Conservation (phyloP, 345 rosid genomes). For the Syzygium aqueum region DNA sequence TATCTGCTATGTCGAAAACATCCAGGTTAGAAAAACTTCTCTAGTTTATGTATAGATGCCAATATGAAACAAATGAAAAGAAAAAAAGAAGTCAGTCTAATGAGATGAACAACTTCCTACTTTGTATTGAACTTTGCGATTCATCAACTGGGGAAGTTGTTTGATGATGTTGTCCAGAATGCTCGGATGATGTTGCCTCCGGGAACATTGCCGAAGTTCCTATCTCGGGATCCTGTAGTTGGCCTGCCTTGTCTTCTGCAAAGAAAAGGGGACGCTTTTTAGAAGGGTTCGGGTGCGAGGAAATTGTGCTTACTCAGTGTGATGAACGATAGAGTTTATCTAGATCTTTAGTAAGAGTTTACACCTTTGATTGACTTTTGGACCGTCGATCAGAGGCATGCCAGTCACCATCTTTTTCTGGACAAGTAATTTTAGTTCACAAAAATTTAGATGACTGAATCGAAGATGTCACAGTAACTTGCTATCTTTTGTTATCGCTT, state of each 20-base stretch:
- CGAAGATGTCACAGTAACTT: too few relatives aligned
- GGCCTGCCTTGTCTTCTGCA: neutral
- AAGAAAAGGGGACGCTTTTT: neutral
- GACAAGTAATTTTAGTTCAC: too few relatives aligned
- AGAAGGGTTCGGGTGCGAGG: neutral
- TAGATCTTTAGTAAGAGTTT: neutral
- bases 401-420: too few relatives aligned
- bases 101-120: neutral
- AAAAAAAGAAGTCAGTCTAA: neutral
- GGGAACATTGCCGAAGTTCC: neutral
- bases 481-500: too few relatives aligned
- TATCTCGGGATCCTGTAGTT: neutral
- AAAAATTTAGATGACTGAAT: too few relatives aligned
- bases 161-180: neutral
- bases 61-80: neutral
- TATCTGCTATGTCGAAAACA: neutral
- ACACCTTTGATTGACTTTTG: too few relatives aligned
- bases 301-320: neutral
- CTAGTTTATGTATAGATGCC: neutral
- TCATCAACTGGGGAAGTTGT: neutral
- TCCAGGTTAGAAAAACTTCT: neutral
- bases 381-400: too few relatives aligned
- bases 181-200: neutral
- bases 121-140: neutral
- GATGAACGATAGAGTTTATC: neutral